A percentile compares a stretch with the other conserved stretches of the same genome.
Conservation (phyloP, 2,329 filamentous ascomycete genomes). For the Penicillium sp. region DNA sequence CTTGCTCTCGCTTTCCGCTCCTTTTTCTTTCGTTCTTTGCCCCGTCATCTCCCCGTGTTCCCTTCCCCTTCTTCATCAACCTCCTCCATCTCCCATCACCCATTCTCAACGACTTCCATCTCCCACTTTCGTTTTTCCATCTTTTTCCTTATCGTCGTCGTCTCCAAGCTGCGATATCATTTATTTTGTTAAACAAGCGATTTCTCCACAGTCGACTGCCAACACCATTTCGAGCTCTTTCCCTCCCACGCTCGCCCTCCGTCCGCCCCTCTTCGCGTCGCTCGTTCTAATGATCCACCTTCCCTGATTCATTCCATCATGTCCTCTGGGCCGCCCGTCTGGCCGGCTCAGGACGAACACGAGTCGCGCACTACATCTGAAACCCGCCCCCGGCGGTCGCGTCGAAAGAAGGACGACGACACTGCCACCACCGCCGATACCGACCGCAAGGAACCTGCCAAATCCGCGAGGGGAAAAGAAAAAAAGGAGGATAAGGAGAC, state of each 20-base stretch:
- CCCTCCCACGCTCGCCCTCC: slow-evolving; percentile 1
- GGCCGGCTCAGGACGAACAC: slow-evolving; percentile 35
- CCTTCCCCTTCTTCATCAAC: slow-evolving; percentile 29
- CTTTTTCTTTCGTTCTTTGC: slow-evolving; percentile 6
- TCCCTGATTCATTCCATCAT: slow-evolving; percentile 29
- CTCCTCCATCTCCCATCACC: slow-evolving; percentile 22
- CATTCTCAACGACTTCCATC: slow-evolving; percentile 19
- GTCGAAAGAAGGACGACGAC: slow-evolving; percentile 49
- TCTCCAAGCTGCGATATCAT: slow-evolving; percentile 11
- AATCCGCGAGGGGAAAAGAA: slow-evolving; percentile 29
- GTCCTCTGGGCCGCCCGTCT: slow-evolving; percentile 38
- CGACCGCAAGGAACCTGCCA: slow-evolving; percentile 34
- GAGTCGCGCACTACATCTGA: slow-evolving; percentile 29
- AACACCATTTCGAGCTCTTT: not conserved
- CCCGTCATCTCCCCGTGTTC: slow-evolving; percentile 24
- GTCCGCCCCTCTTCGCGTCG: slow-evolving; percentile 8
- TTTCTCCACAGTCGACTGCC: slow-evolving; percentile 13
- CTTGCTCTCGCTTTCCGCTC: slow-evolving; percentile 24
- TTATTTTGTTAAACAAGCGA: not conserved
- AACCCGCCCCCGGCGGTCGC: slow-evolving; percentile 42
- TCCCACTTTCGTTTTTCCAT: slow-evolving; percentile 16
- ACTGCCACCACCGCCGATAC: slow-evolving; percentile 27
- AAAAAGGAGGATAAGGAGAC: slow-evolving; percentile 23
- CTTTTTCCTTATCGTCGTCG: slow-evolving; percentile 25
- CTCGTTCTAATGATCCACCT: slow-evolving; percentile 21